phyloP scores from a whole-genome alignment of 306 rosid genomes.

The Styphnolobium japonicum region DNA sequence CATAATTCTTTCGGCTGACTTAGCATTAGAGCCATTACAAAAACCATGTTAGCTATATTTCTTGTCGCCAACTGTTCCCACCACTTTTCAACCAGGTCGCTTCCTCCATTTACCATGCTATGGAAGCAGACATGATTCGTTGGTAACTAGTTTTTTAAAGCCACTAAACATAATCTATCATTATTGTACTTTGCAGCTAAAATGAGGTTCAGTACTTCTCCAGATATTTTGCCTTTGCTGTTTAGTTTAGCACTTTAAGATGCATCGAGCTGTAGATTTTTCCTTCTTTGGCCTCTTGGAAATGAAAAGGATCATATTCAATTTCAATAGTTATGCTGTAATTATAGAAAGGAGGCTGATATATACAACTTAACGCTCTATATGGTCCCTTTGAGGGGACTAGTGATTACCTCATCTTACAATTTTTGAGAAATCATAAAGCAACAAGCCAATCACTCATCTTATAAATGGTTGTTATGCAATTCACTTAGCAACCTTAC shows the following conservation, averaged over 20 bases:
- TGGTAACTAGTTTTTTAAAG: neutral
- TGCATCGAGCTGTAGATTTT: no score
- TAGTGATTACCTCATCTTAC: neutral
- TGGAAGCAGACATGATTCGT: no score
- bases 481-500: constrained; percentile 9
- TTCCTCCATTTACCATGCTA: neutral
- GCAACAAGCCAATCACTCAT: constrained; percentile 7
- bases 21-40: neutral
- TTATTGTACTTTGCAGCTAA: constrained; percentile 15
- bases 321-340: neutral
- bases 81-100: neutral
- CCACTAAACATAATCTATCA: neutral
- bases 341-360: neutral
- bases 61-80: neutral
- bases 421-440: constrained; percentile 33
- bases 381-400: neutral
- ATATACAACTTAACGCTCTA: neutral
- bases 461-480: constrained; percentile 11
- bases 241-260: constrained; percentile 2
- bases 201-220: neutral
- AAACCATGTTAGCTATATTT: neutral
- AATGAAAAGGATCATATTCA: neutral
- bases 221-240: neutral
- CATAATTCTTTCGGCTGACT: neutral
- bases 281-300: neutral